phyloP scores from a whole-genome alignment of 441 rosid genomes.

The Adansonia gregorii region DNA sequence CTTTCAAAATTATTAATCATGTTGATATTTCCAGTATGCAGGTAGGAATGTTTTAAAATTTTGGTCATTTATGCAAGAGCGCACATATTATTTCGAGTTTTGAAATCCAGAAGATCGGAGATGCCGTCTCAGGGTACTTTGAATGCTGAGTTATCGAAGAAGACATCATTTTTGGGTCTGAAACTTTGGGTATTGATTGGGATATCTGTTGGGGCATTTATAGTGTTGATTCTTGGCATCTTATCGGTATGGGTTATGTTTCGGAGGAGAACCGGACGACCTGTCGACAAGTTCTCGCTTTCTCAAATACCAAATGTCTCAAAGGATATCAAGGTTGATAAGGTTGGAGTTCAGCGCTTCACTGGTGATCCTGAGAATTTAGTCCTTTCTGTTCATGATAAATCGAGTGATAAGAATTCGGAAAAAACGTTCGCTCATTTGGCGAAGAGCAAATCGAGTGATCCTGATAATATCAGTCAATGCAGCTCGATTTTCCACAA shows the following conservation, averaged over 20 bases:
- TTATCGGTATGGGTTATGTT: conserved; percentile 67
- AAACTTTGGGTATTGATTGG: conserved; percentile 89
- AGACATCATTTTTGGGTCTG: conserved; percentile 68
- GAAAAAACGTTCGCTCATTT: conserved; percentile 64
- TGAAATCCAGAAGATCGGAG: conserved; percentile 36
- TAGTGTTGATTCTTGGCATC: conserved; percentile 66
- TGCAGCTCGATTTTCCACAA: conserved; percentile 70
- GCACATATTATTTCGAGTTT: conserved; percentile 4
- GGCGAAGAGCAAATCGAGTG: conserved; percentile 68
- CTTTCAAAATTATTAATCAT: conserved; percentile 18
- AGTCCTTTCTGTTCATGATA: conserved; percentile 50
- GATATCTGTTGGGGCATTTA: conserved; percentile 63
- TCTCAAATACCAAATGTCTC: conserved; percentile 77
- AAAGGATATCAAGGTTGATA: conserved; percentile 89
- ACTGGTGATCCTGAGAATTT: conserved; percentile 45
- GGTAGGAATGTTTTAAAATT: conserved; percentile 44
- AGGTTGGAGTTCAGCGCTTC: conserved; percentile 51
- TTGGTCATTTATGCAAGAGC: conserved; percentile 17
- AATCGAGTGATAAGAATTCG: conserved; percentile 63
- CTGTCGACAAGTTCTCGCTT: conserved; percentile 56
- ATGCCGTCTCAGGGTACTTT: conserved; percentile 66
- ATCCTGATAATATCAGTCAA: conserved; percentile 78
- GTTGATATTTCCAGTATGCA: conserved; percentile 27
- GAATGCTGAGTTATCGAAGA: conserved; percentile 70
- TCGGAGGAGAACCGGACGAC: conserved; percentile 59